Evolutionary conservation across 768 basidiomycete species (phyloP).

Genomic region (Termitomyces heimii): DNA sequence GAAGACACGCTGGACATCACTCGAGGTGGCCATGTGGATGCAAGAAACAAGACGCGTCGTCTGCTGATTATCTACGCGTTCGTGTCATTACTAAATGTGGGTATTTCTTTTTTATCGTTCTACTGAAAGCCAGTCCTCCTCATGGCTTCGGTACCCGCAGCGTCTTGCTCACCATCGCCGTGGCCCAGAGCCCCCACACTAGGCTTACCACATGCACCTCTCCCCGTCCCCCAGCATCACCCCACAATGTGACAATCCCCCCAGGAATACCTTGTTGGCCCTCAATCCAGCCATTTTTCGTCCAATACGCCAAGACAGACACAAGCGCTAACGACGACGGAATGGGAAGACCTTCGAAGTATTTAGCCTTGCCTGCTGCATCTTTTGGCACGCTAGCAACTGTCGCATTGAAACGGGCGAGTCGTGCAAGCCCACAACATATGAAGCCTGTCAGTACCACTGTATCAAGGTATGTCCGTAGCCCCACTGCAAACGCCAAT

Average conservation of each 20-base stretch:
- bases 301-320: conserved; percentile 74
- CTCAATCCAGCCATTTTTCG: conserved; percentile 78
- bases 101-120: conserved; percentile 6
- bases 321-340: conserved; percentile 86
- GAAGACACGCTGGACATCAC: conserved; percentile 71
- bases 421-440: conserved; percentile 92
- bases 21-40: conserved; percentile 34
- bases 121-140: conserved; percentile 18
- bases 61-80: background rate
- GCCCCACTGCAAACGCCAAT: conserved; percentile 83
- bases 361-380: conserved; percentile 77
- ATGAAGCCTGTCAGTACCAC: conserved; percentile 85
- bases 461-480: conserved; percentile 88
- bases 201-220: conserved; percentile 80
- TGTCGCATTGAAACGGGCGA: conserved; percentile 98
- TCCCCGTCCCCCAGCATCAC: conserved; percentile 62
- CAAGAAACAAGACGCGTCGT: conserved; percentile 17
- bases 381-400: conserved; percentile 93
- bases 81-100: conserved; percentile 7
- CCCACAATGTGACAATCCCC: conserved; percentile 74
- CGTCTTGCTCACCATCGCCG: conserved; percentile 98
- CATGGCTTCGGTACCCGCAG: conserved; percentile 72
- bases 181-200: conserved; percentile 83
- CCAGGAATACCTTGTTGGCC: conserved; percentile 71
- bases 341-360: conserved; percentile 97